Conservation (phyloP, 805 yeast species). For the Kazachstania psychrophila region DNA sequence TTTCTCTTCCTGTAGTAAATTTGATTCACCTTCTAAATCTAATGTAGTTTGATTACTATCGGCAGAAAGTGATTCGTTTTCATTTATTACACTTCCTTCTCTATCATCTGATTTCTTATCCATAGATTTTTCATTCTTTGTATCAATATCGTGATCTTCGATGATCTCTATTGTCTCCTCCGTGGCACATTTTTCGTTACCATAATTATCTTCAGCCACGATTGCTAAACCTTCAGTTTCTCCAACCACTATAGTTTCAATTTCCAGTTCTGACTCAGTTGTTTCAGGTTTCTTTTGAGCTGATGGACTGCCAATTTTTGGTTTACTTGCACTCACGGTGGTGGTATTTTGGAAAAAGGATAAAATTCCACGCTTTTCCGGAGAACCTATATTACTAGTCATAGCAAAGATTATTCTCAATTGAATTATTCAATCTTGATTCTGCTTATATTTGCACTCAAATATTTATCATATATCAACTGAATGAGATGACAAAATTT, state of each 20-base stretch:
- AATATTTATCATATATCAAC: too few relatives aligned
- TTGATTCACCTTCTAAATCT: too few relatives aligned
- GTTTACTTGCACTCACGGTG: neutral
- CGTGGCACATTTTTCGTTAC: neutral
- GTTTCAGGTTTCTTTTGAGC: too few relatives aligned
- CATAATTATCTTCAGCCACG: neutral
- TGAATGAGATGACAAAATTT: too few relatives aligned
- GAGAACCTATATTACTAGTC: conserved; percentile 1
- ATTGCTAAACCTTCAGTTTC: too few relatives aligned
- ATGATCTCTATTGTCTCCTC: neutral
- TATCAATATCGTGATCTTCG: neutral
- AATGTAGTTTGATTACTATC: too few relatives aligned
- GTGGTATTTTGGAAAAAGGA: conserved; percentile 17
- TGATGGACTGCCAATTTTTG: too few relatives aligned
- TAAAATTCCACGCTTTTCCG: conserved; percentile 16
- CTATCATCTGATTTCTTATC: neutral
- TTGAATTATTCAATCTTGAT: too few relatives aligned
- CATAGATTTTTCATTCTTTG: too few relatives aligned
- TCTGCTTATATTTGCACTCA: too few relatives aligned
- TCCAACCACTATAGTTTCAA: too few relatives aligned
- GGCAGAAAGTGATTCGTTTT: neutral
- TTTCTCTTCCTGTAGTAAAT: conserved; percentile 1
- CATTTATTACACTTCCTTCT: neutral
- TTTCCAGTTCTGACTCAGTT: too few relatives aligned
- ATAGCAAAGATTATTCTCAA: neutral